Evolutionary conservation across 352 stramenopile species (phyloP).

Genomic region (Phytophthora sansomeana): DNA sequence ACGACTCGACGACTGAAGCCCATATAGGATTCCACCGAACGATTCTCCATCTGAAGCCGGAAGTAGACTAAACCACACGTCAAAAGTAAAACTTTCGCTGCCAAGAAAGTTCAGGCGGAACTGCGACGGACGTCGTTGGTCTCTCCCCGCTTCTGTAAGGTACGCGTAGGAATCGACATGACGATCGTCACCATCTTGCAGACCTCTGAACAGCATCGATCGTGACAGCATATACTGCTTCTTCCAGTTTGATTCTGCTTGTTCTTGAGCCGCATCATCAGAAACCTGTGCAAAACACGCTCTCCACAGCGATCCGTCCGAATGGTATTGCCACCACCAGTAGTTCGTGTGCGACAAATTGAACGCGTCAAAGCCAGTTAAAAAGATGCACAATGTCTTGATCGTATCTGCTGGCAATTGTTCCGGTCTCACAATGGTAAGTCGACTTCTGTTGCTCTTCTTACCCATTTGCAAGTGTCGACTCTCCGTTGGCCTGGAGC

Average conservation of each 20-base stretch:
- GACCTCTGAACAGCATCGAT: constrained; percentile 20
- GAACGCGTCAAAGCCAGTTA: constrained; percentile 41
- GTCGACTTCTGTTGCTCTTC: neutral
- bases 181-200: neutral
- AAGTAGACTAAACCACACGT: constrained; percentile 42
- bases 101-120: constrained; percentile 12
- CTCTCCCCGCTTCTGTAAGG: neutral
- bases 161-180: constrained; percentile 24
- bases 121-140: neutral
- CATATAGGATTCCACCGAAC: constrained; percentile 41
- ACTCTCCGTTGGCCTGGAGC: constrained; percentile 9
- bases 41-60: constrained; percentile 12
- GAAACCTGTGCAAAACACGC: neutral
- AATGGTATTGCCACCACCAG: constrained; percentile 23
- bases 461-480: neutral
- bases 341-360: constrained; percentile 35
- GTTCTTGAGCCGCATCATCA: neutral
- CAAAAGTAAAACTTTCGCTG: constrained; percentile 20
- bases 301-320: constrained; percentile 8
- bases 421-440: constrained; percentile 26
- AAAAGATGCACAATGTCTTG: constrained; percentile 25
- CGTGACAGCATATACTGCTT: constrained; percentile 22
- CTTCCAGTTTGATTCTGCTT: constrained; percentile 1
- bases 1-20: constrained; percentile 24
- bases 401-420: constrained; percentile 33